A percentile compares a stretch with the other conserved stretches of the same genome.
phyloP scores from a whole-genome alignment of 768 basidiomycete species.

The Panaeolus cyanescens region DNA sequence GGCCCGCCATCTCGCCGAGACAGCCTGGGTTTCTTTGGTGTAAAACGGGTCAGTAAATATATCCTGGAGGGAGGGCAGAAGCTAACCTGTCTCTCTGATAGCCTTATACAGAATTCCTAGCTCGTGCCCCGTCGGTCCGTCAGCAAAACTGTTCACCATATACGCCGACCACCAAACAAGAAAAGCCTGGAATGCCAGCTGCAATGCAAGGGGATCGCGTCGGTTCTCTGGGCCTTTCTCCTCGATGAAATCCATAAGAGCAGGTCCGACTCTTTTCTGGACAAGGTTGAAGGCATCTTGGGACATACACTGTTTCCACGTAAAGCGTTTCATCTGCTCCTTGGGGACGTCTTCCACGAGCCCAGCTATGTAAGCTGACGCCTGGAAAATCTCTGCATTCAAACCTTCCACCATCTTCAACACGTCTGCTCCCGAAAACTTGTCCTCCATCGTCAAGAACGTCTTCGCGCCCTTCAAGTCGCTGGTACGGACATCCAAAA shows the following conservation, averaged over 20 bases:
- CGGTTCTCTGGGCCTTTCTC: slow-evolving; percentile 14
- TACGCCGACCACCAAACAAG: slow-evolving; percentile 11
- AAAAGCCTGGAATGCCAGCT: slow-evolving; percentile 20
- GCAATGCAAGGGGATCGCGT: slow-evolving; percentile 20
- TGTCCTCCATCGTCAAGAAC: slow-evolving; percentile 44
- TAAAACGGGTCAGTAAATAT: neutral
- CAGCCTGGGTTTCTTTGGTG: slow-evolving; percentile 40
- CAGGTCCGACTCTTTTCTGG: slow-evolving; percentile 24
- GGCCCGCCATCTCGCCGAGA: slow-evolving; percentile 55
- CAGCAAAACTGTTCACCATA: slow-evolving; percentile 7
- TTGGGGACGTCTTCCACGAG: slow-evolving; percentile 24
- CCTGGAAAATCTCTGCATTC: slow-evolving; percentile 52
- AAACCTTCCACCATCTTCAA: slow-evolving; percentile 40
- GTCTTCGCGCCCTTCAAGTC: slow-evolving; percentile 50
- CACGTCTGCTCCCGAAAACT: slow-evolving; percentile 48
- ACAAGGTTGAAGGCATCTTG: slow-evolving; percentile 18
- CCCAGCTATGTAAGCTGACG: slow-evolving; percentile 48
- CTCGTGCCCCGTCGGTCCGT: neutral
- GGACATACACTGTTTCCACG: neutral
- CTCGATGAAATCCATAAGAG: slow-evolving; percentile 15
- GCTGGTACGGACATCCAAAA: slow-evolving; percentile 41
- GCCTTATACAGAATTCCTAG: slow-evolving; percentile 11
- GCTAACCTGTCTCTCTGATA: slow-evolving; percentile 15
- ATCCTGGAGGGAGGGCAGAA: neutral
- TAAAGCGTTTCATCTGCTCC: neutral